Percentiles rank a stretch among this genome's conserved stretches.
phyloP scores from a whole-genome alignment of 345 rosid genomes.

The Populus tremula region DNA sequence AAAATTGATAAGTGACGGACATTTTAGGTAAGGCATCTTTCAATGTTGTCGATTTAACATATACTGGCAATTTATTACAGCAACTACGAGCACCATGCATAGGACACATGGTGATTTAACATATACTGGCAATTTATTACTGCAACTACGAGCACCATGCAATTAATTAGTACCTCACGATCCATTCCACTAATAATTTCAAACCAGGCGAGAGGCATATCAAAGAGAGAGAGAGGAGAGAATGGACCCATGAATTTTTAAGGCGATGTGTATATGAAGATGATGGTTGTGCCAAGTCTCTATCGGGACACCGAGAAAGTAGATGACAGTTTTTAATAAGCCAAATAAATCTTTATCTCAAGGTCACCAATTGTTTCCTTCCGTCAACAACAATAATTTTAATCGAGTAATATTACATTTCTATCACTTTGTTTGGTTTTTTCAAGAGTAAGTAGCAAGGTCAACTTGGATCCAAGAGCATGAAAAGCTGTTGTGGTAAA shows the following conservation, averaged over 20 bases:
- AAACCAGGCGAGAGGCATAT: too few relatives aligned
- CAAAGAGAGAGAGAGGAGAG: background rate
- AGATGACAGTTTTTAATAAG: conserved; percentile 21
- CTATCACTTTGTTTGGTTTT: background rate
- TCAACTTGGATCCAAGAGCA: background rate
- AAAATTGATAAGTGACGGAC: background rate
- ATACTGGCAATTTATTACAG: background rate
- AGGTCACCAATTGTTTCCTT: background rate
- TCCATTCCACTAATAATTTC: too few relatives aligned
- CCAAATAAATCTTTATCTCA: conserved; percentile 24
- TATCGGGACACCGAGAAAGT: conserved; percentile 30
- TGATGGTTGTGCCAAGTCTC: conserved; percentile 30
- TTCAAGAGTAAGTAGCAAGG: background rate
- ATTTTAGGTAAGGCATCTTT: background rate
- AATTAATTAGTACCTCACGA: background rate
- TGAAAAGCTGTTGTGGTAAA: background rate
- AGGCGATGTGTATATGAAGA: conserved; percentile 21
- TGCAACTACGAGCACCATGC: background rate
- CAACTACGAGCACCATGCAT: background rate
- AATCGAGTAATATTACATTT: background rate
- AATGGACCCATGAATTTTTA: conserved; percentile 16
- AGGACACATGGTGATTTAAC: background rate
- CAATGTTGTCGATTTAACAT: background rate
- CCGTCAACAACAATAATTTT: background rate
- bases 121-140: background rate